A percentile compares a stretch with the other conserved stretches of the same genome.
phyloP scores from a whole-genome alignment of 2,329 filamentous ascomycete genomes.

The Pseudofabraea citricarpa region DNA sequence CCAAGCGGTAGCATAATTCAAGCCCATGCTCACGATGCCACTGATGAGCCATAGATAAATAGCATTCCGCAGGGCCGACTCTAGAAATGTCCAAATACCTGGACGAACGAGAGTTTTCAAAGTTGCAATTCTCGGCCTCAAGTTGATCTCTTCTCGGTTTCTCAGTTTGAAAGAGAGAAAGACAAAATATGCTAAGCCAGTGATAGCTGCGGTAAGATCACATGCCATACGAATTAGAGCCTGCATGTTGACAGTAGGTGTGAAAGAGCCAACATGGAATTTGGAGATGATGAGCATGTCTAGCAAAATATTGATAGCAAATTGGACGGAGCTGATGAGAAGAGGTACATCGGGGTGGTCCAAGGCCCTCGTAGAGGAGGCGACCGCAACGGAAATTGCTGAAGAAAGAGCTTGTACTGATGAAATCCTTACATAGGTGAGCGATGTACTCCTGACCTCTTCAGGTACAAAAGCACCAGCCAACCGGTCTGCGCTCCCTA shows the following conservation, averaged over 20 bases:
- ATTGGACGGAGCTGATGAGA: constrained; percentile 58
- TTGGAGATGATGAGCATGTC: constrained; percentile 63
- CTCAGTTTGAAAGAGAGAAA: constrained; percentile 16
- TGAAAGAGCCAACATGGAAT: constrained; percentile 51
- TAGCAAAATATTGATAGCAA: constrained; percentile 61
- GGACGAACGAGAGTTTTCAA: constrained; percentile 50
- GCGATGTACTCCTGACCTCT: constrained; percentile 48
- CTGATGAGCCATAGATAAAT: constrained; percentile 68
- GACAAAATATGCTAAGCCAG: constrained; percentile 57
- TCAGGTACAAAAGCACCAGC: constrained; percentile 58
- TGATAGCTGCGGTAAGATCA: constrained; percentile 47
- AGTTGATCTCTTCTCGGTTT: constrained; percentile 13
- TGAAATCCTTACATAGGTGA: constrained; percentile 61
- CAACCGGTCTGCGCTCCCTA: constrained; percentile 47
- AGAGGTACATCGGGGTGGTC: constrained; percentile 67
- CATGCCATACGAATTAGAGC: constrained; percentile 59
- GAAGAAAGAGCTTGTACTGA: constrained; percentile 59
- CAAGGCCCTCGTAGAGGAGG: constrained; percentile 56
- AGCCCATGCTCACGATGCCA: constrained; percentile 58
- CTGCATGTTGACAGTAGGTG: constrained; percentile 59
- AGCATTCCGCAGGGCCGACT: constrained; percentile 63
- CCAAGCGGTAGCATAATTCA: constrained; percentile 67
- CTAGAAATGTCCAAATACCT: constrained; percentile 53
- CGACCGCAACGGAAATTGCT: constrained; percentile 58
- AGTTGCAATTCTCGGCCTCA: constrained; percentile 35